Evolutionary conservation across 768 basidiomycete genomes (phyloP).

Genomic region (Candolleomyces efflorescens): DNA sequence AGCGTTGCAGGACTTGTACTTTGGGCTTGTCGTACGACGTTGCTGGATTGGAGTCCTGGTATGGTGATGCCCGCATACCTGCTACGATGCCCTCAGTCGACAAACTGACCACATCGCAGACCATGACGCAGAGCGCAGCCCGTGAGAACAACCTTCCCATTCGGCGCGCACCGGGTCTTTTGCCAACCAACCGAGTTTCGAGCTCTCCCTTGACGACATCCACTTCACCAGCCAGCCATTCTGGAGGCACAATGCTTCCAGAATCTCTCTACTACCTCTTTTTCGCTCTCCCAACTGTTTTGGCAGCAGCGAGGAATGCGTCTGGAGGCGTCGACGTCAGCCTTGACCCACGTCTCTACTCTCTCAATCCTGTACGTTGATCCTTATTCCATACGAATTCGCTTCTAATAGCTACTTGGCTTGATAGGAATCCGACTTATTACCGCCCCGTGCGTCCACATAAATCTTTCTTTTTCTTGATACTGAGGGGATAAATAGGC

Average conservation of each 20-base stretch:
- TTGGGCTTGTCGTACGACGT: too few species aligned
- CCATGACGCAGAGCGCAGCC: too few species aligned
- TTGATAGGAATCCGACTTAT: not conserved
- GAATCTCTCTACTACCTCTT: constrained; percentile 7
- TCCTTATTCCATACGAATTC: not conserved
- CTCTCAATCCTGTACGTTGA: not conserved
- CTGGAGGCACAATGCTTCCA: constrained; percentile 7
- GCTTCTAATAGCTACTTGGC: not conserved
- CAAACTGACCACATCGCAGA: too few species aligned
- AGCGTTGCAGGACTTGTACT: too few species aligned
- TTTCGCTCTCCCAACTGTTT: not conserved
- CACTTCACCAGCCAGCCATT: not conserved
- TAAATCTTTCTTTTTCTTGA: not conserved
- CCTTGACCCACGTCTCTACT: not conserved
- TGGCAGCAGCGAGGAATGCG: constrained; percentile 13
- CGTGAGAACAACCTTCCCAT: not conserved
- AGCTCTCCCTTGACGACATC: not conserved
- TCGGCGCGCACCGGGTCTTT: not conserved
- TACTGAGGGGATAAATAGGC: constrained; percentile 13
- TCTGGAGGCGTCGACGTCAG: constrained; percentile 6
- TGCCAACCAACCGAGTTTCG: too few species aligned
- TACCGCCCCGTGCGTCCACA: constrained; percentile 5
- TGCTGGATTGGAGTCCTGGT: too few species aligned
- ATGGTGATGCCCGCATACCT: too few species aligned
- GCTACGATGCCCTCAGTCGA: too few species aligned